A percentile compares a stretch with the other conserved stretches of the same genome.
Evolutionary conservation across 2,329 filamentous ascomycete species (phyloP).

Genomic region (Diplodia seriata): DNA sequence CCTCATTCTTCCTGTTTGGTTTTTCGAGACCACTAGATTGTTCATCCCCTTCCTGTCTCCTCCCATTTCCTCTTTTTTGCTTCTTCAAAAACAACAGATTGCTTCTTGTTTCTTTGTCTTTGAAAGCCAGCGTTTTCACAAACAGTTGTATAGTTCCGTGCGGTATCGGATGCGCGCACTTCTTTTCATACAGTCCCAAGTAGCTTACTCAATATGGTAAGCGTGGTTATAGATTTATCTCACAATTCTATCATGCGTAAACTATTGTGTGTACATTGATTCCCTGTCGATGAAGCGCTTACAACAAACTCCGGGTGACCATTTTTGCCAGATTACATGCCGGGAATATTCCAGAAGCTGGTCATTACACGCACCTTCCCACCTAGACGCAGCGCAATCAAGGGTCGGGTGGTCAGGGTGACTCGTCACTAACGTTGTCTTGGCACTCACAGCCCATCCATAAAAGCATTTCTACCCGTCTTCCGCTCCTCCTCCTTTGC

Average conservation of each 20-base stretch:
- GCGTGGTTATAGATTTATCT: not conserved
- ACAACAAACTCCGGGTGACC: too few relatives aligned
- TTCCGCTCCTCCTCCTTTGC: not conserved
- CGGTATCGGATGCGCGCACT: not conserved
- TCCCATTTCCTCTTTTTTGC: too few relatives aligned
- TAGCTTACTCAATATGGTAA: not conserved
- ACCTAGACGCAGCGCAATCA: not conserved
- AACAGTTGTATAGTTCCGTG: rapidly evolving
- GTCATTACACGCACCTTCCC: not conserved
- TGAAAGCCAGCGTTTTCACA: not conserved
- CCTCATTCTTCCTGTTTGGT: too few relatives aligned
- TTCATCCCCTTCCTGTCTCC: too few relatives aligned
- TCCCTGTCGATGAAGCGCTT: too few relatives aligned
- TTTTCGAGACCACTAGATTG: too few relatives aligned
- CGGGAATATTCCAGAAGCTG: not conserved
- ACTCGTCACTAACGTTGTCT: not conserved
- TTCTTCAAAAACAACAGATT: not conserved
- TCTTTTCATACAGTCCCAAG: not conserved
- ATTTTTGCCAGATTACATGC: too few relatives aligned
- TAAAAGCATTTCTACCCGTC: not conserved
- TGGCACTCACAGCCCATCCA: not conserved
- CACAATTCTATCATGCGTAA: not conserved
- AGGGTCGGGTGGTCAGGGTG: not conserved
- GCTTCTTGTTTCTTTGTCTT: not conserved
- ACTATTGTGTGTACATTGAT: too few relatives aligned